Evolutionary conservation across 225 moss, liverwort and hornwort genomes (phyloP).

Genomic region (Asterella californica): DNA sequence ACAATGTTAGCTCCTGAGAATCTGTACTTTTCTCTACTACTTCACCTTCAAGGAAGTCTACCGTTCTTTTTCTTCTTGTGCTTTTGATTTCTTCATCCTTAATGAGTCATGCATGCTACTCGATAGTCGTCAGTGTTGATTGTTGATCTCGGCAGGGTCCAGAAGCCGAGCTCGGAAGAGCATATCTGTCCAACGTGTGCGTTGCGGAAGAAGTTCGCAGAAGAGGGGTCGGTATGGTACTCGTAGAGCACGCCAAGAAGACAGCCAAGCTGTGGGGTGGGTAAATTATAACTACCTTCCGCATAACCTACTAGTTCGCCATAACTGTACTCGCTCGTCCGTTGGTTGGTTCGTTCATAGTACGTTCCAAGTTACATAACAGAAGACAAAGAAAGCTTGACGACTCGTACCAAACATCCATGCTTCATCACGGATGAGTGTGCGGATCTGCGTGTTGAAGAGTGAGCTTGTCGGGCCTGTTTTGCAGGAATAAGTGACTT

Average conservation of each 20-base stretch:
- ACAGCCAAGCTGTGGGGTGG: constrained; percentile 45
- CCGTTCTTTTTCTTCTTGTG: not conserved
- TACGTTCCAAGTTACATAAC: not conserved
- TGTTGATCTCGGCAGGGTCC: constrained; percentile 28
- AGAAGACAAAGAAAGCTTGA: too few relatives aligned
- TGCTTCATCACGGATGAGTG: not conserved
- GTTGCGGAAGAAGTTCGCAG: constrained; percentile 48
- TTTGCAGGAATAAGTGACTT: constrained; percentile 40
- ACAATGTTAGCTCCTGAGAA: not conserved
- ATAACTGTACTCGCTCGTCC: not conserved
- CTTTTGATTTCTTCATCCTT: not conserved
- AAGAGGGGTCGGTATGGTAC: constrained; percentile 41
- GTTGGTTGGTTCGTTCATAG: not conserved
- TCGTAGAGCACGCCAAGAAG: constrained; percentile 36
- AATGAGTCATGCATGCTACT: not conserved
- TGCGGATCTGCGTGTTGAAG: not conserved
- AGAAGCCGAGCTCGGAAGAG: constrained; percentile 35
- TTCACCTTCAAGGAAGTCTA: not conserved
- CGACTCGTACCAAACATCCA: too few relatives aligned
- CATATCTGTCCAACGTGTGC: constrained; percentile 53
- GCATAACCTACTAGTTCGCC: too few relatives aligned
- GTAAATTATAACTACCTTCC: not conserved
- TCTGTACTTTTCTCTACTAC: too few relatives aligned
- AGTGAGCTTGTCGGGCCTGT: not conserved
- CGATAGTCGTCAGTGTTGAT: not conserved